Evolutionary conservation across 805 yeast species (phyloP).

Genomic region (Hanseniaspora taiwanica): DNA sequence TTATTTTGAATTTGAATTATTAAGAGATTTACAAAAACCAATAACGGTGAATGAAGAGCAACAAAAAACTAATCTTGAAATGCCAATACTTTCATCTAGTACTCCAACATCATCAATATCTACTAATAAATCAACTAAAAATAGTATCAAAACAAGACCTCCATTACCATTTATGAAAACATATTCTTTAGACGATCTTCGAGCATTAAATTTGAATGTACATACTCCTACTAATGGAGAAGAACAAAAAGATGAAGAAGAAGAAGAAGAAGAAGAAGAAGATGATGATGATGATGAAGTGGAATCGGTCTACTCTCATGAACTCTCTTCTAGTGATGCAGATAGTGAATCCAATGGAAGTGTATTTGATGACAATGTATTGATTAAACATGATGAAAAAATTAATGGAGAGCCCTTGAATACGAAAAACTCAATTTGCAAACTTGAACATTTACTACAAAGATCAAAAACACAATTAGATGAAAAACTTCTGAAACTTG

Average conservation of each 20-base stretch:
- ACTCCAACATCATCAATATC: too few species aligned
- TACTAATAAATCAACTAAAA: not conserved
- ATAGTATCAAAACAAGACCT: not conserved
- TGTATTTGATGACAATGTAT: not conserved
- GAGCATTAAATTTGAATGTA: not conserved
- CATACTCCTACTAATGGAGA: too few species aligned
- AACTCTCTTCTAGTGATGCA: not conserved
- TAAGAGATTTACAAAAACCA: too few species aligned
- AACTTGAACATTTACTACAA: not conserved
- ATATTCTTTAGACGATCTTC: not conserved
- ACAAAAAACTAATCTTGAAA: constrained; percentile 1
- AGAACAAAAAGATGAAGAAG: not conserved
- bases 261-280: not conserved
- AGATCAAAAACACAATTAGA: constrained; percentile 1
- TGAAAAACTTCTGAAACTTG: constrained; percentile 6
- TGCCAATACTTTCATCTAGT: too few species aligned
- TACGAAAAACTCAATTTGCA: not conserved
- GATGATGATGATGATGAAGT: not conserved
- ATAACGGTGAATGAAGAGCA: too few species aligned
- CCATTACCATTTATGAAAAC: constrained; percentile 1
- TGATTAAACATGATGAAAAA: not conserved
- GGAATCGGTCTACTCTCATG: not conserved
- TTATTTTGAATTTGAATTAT: constrained; percentile 14
- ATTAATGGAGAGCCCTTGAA: not conserved
- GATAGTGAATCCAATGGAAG: not conserved